These are phyloP conservation scores for Cladosporium velox DNA, from an alignment of 2,329 filamentous ascomycete species.

Conservation along the genomic window DNA sequence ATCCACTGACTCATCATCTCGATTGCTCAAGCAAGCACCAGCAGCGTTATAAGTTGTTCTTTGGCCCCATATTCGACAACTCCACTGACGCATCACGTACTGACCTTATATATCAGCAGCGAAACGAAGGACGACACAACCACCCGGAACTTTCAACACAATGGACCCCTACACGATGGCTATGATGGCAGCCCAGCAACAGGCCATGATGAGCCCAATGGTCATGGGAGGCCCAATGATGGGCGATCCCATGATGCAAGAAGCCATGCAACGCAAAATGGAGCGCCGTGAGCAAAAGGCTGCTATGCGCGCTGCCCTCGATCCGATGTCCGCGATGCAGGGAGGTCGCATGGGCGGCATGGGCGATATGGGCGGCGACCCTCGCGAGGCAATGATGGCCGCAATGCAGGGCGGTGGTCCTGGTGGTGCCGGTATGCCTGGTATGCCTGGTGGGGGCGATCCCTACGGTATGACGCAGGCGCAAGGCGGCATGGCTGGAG, in stretches of 20 bases:
- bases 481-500: not conserved
- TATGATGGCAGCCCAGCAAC: not conserved
- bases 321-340: not conserved
- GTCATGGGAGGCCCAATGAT: not conserved
- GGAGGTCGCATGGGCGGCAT: not conserved
- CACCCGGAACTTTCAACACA: not conserved
- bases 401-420: not conserved
- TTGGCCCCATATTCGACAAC: not conserved
- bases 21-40: not conserved
- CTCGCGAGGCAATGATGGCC: not conserved
- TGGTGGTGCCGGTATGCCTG: not conserved
- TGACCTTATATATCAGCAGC: not conserved
- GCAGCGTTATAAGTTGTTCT: not conserved
- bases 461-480: not conserved
- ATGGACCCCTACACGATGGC: not conserved
- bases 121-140: not conserved
- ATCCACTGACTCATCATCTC: not conserved
- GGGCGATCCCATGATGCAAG: not conserved
- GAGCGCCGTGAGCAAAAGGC: not conserved
- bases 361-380: not conserved
- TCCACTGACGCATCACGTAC: not conserved
- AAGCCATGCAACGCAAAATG: not conserved
- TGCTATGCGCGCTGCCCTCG: not conserved
- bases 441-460: not conserved
- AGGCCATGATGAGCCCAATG: not conserved